phyloP scores from a whole-genome alignment of 108 stramenopile genomes.

The Aureococcus anophagefferens region DNA sequence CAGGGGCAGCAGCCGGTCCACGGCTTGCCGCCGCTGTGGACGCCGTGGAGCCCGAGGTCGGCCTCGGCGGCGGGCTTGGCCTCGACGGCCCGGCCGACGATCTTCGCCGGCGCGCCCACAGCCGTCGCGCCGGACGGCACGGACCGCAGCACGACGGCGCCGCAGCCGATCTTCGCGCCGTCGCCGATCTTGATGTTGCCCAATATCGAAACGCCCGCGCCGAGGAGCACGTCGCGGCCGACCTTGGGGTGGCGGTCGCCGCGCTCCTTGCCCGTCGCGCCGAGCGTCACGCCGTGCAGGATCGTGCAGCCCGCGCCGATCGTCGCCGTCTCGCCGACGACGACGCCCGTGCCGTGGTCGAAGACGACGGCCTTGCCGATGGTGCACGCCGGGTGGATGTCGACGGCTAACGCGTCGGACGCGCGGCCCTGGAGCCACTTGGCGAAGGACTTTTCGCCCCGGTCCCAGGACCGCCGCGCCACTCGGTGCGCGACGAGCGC shows the following conservation, averaged over 20 bases:
- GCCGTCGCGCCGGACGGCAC: conserved; percentile 44
- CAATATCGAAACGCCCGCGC: conserved; percentile 50
- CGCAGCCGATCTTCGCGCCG: conserved; percentile 43
- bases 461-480: conserved; percentile 36
- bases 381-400: conserved; percentile 56
- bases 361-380: conserved; percentile 48
- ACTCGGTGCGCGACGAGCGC: conserved; percentile 36
- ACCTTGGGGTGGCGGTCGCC: conserved; percentile 65
- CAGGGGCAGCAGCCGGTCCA: conserved; percentile 20
- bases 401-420: conserved; percentile 64
- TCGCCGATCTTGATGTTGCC: conserved; percentile 53
- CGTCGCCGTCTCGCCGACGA: conserved; percentile 53
- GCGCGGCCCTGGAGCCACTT: conserved; percentile 66
- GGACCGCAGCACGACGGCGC: conserved; percentile 30
- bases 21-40: conserved; percentile 2
- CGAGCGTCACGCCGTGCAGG: conserved; percentile 52
- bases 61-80: conserved; percentile 23
- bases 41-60: conserved; percentile 23
- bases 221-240: conserved; percentile 52
- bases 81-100: conserved; percentile 41
- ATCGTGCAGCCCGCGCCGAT: conserved; percentile 48
- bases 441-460: conserved; percentile 31
- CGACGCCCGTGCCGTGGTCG: conserved; percentile 54
- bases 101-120: conserved; percentile 44
- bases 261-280: conserved; percentile 44